These are phyloP conservation scores for Psilocybe subaeruginosa DNA, from an alignment of 768 basidiomycete genomes.

Conservation along the genomic window DNA sequence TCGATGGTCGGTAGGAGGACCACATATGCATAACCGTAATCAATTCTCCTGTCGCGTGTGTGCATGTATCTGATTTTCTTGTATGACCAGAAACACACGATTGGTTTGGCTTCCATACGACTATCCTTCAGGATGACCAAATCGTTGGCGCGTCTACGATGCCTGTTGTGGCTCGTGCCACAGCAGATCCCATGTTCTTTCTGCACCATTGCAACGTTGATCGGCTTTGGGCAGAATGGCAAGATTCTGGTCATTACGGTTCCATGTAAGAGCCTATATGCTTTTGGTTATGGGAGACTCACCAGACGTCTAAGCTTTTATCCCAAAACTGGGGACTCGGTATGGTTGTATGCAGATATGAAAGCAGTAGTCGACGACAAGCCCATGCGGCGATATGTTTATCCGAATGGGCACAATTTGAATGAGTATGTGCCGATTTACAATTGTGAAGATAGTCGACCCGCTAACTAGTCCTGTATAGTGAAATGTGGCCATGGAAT, in stretches of 20 bases:
- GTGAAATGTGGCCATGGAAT: constrained; percentile 18
- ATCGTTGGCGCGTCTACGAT: constrained; percentile 13
- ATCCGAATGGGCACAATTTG: constrained; percentile 14
- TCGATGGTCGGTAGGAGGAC: constrained; percentile 11
- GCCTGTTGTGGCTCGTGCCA: constrained; percentile 9
- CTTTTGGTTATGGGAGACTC: not conserved
- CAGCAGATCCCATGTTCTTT: constrained; percentile 13
- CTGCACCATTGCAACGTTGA: constrained; percentile 17
- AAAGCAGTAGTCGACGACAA: not conserved
- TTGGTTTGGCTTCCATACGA: constrained; percentile 19
- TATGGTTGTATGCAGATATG: constrained; percentile 13
- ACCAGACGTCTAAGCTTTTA: constrained; percentile 4
- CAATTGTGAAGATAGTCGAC: too few species aligned
- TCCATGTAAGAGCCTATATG: constrained; percentile 4
- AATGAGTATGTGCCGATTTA: constrained; percentile 5
- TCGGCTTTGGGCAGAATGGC: constrained; percentile 17
- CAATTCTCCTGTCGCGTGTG: not conserved
- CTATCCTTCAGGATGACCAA: constrained; percentile 15
- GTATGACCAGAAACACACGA: constrained; percentile 10
- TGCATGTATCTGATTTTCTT: not conserved
- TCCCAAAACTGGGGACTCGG: constrained; percentile 8
- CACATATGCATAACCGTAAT: constrained; percentile 16
- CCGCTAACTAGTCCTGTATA: not conserved
- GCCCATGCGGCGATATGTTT: constrained; percentile 3
- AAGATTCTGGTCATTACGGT: constrained; percentile 16